Evolutionary conservation across 768 basidiomycete genomes (phyloP).

Genomic region (Hysterangium stoloniferum): DNA sequence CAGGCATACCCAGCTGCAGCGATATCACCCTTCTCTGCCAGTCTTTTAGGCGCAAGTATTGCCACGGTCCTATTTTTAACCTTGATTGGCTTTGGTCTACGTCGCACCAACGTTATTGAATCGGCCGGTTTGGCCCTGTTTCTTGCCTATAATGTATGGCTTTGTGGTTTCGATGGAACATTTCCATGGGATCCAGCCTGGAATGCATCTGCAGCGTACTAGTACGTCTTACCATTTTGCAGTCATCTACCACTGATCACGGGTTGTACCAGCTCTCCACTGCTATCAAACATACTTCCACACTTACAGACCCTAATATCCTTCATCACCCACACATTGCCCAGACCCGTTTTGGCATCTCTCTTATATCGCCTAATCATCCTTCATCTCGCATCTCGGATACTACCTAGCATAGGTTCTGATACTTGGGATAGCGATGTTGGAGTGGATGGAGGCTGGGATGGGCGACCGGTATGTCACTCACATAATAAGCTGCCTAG

Average conservation of each 20-base stretch:
- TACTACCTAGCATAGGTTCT: constrained; percentile 77
- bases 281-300: constrained; percentile 71
- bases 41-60: constrained; percentile 79
- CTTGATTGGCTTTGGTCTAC: constrained; percentile 80
- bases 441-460: constrained; percentile 56
- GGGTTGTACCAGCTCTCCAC: constrained; percentile 46
- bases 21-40: constrained; percentile 79
- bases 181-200: constrained; percentile 46
- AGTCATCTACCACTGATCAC: neutral
- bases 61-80: constrained; percentile 88
- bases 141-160: constrained; percentile 86
- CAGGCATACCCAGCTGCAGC: constrained; percentile 80
- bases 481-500: neutral
- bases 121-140: constrained; percentile 82
- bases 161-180: constrained; percentile 73
- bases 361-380: constrained; percentile 75
- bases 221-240: constrained; percentile 40
- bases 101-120: constrained; percentile 89
- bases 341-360: constrained; percentile 75
- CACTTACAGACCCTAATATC: constrained; percentile 73
- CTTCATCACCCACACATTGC: constrained; percentile 78
- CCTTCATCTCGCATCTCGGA: constrained; percentile 72
- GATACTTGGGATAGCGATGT: constrained; percentile 71
- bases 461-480: constrained; percentile 58
- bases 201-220: constrained; percentile 41